Evolutionary conservation across 768 basidiomycete species (phyloP).

Genomic region (Grammothele lineata): DNA sequence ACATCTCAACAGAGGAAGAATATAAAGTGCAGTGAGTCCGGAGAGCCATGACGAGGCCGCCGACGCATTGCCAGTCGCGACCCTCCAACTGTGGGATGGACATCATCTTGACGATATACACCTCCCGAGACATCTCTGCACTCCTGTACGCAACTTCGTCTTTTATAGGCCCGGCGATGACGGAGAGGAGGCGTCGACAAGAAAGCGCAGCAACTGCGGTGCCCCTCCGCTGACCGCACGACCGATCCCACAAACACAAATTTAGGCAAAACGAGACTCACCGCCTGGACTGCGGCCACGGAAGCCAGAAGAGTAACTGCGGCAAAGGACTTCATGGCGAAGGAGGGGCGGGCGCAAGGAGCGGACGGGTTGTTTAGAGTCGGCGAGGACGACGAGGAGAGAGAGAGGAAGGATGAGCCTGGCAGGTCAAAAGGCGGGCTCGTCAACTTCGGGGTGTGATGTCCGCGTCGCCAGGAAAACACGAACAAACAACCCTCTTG

Average conservation of each 20-base stretch:
- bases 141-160: no score
- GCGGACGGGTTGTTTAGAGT: constrained; percentile 34
- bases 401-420: constrained; percentile 10
- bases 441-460: constrained; percentile 2
- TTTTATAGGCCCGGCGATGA: no score
- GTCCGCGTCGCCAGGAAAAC: constrained; percentile 18
- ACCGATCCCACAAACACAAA: no score
- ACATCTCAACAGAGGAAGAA: no score
- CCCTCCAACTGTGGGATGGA: no score
- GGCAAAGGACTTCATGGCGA: constrained; percentile 51
- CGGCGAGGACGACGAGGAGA: constrained; percentile 29
- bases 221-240: no score
- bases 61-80: no score
- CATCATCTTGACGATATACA: no score
- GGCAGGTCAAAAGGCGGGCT: background rate
- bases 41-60: no score
- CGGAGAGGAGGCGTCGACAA: no score
- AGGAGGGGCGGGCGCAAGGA: constrained; percentile 26
- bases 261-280: constrained; percentile 21
- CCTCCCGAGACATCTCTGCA: no score
- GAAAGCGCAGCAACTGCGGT: background rate
- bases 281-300: constrained; percentile 42
- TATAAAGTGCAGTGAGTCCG: no score
- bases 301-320: constrained; percentile 48
- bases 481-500: constrained; percentile 17